phyloP scores from a whole-genome alignment of 192 early-diverging fungal genomes.

The Umbelopsis sp. region DNA sequence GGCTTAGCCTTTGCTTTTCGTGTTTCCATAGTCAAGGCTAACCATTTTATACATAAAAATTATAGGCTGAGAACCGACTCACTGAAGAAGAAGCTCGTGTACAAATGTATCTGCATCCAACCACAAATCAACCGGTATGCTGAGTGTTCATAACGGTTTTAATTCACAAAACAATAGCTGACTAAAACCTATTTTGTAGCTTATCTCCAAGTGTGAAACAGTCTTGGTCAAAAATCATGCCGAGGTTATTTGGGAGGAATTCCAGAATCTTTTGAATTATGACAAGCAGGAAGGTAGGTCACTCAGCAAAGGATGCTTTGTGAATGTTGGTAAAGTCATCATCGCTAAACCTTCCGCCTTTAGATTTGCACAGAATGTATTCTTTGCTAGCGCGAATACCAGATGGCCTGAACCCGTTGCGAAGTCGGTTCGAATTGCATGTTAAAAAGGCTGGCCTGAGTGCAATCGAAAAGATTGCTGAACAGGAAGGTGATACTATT shows the following conservation, averaged over 20 bases:
- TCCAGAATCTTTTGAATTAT: slow-evolving; percentile 84
- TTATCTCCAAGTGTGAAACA: slow-evolving; percentile 81
- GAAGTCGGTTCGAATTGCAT: slow-evolving; percentile 74
- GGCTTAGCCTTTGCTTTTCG: not conserved
- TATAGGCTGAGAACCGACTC: slow-evolving; percentile 72
- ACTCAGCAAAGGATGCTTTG: not conserved
- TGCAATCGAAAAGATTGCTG: slow-evolving; percentile 77
- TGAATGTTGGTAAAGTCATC: too few relatives aligned
- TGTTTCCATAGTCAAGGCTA: not conserved
- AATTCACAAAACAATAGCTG: not conserved
- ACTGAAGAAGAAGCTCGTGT: slow-evolving; percentile 87
- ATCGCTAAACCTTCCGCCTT: too few relatives aligned
- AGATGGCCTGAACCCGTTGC: slow-evolving; percentile 82
- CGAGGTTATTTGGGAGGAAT: slow-evolving; percentile 86
- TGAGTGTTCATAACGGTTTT: not conserved
- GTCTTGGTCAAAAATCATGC: slow-evolving; percentile 88
- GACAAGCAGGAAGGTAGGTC: slow-evolving; percentile 75
- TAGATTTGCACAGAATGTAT: slow-evolving; percentile 87
- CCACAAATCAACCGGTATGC: slow-evolving; percentile 67
- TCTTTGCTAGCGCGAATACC: slow-evolving; percentile 77
- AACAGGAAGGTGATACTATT: slow-evolving; percentile 57
- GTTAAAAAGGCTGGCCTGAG: slow-evolving; percentile 78
- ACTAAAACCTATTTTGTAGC: slow-evolving; percentile 28
- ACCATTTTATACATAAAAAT: not conserved
- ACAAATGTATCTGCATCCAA: slow-evolving; percentile 83